phyloP scores from a whole-genome alignment of 2,329 filamentous ascomycete species.

The Sphaerulina vaccinii region DNA sequence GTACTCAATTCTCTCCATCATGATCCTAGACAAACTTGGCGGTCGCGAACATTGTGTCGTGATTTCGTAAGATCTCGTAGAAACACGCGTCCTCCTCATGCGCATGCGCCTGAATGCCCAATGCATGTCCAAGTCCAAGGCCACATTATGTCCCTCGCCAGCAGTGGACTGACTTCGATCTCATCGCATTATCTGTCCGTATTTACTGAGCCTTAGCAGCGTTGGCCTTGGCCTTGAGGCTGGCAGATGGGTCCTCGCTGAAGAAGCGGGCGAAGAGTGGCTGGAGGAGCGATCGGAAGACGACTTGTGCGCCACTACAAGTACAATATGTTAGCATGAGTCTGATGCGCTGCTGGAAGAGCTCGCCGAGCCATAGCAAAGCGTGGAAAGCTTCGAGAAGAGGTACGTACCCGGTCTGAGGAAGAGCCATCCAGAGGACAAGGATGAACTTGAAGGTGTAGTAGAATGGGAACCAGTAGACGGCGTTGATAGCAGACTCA shows the following conservation, averaged over 20 bases:
- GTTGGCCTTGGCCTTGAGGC: constrained; percentile 73
- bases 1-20: not conserved
- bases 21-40: not conserved
- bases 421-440: constrained; percentile 95
- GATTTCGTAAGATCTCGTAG: not conserved
- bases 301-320: constrained; percentile 81
- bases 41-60: not conserved
- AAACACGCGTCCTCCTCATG: not conserved
- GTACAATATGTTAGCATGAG: constrained; percentile 23
- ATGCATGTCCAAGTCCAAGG: not conserved
- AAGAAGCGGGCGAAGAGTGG: constrained; percentile 95
- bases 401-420: constrained; percentile 78
- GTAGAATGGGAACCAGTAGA: constrained; percentile 98
- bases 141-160: not conserved
- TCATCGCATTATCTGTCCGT: not conserved
- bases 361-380: not conserved
- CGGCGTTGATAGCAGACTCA: constrained; percentile 78
- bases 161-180: not conserved
- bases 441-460: constrained; percentile 99
- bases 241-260: constrained; percentile 67
- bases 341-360: not conserved
- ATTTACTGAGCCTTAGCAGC: constrained; percentile 36
- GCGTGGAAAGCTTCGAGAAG: constrained; percentile 1
- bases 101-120: not conserved
- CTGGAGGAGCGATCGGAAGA: constrained; percentile 94